A percentile compares a stretch with the other conserved stretches of the same genome.
Evolutionary conservation across 148 eudicot species (phyloP).

Genomic region (Cornus controversa): DNA sequence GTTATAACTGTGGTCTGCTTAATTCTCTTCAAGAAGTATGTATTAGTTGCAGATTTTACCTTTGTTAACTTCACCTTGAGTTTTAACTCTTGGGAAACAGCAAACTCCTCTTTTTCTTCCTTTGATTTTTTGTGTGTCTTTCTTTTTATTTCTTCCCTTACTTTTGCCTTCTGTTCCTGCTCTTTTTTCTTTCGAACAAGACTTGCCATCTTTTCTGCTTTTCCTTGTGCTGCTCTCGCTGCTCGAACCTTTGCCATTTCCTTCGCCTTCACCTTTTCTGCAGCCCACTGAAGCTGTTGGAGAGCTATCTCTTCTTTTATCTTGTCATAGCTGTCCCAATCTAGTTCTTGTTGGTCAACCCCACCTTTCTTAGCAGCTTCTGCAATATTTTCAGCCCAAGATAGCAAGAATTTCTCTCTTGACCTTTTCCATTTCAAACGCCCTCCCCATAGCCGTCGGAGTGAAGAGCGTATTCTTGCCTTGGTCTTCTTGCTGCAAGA

Average conservation of each 20-base stretch:
- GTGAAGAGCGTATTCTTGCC: conserved; percentile 66
- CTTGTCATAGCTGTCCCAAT: conserved; percentile 77
- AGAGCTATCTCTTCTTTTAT: conserved; percentile 54
- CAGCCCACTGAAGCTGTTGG: conserved; percentile 39
- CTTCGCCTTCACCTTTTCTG: conserved; percentile 46
- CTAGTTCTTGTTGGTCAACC: conserved; percentile 51
- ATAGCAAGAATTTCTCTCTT: conserved; percentile 51
- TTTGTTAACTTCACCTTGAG: conserved; percentile 51
- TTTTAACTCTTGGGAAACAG: conserved; percentile 32
- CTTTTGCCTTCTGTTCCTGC: conserved; percentile 35
- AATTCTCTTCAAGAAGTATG: no score
- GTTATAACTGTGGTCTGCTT: no score
- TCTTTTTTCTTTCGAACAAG: conserved; percentile 30
- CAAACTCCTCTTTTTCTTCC: conserved; percentile 43
- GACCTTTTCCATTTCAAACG: conserved; percentile 62
- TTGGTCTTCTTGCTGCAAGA: conserved; percentile 67
- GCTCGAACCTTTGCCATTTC: conserved; percentile 38
- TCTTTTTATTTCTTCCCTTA: conserved; percentile 27
- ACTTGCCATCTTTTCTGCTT: conserved; percentile 36
- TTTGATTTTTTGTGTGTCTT: conserved; percentile 30
- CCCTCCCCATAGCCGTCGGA: conserved; percentile 61
- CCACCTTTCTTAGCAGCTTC: conserved; percentile 83
- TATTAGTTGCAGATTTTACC: conserved; percentile 33
- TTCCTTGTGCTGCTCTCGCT: conserved; percentile 23
- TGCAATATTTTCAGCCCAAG: conserved; percentile 77